Base-by-base conservation (phyloP, 2,329 filamentous ascomycete genomes). In the Cryphonectria japonica region DNA sequence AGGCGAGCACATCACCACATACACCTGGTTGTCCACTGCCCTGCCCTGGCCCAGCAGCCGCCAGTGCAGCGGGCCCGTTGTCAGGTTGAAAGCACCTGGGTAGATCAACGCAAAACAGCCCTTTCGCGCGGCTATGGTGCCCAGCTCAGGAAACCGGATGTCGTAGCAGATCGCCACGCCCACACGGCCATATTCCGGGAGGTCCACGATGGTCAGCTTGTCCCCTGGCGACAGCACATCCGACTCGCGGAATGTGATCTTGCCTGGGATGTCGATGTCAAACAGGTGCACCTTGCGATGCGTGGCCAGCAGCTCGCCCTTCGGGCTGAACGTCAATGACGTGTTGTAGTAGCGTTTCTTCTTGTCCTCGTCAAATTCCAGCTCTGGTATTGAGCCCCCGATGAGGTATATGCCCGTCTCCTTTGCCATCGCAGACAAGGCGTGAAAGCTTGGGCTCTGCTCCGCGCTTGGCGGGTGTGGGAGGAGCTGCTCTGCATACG, bases 121-220 rank as follows among this genome's bases (percentile, higher is more conserved):
- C 75, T 90, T 90, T 43, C 96, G 87, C 29, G 95, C 93, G 0
- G 95, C 95, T 70, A 98, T 91, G 79, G 89, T 96, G 3, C 94
- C 96, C 14, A 97, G 86, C 83, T 98, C 96, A 0, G 96, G 95
- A 84, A 99, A 99, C 57, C 96, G 93, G 69, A 99, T 89, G 82
- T 99, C 96, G 83, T 99, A 99, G 87, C 96, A 99, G 79, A 99
- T 98, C 43, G 93, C 95, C 4, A 99, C 84, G 5, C 89, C 94
- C 73, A 99, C 88, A 79, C 89, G 92, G 72, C 96, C 96, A 80
- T 97, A 97, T 75, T 92, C 94, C 3, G 95, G 93, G 41, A 98
- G 84, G 75, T 97, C 92, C 37, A 98, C 86, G 3, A 98, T 82
- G 0, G 95, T 97, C 72, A 98, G 83, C 78, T 93, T 91, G 83